Percentiles rank a stretch among this genome's conserved stretches.
phyloP scores from a whole-genome alignment of 495 filamentous ascomycete species.

The Terfezia claveryi region DNA sequence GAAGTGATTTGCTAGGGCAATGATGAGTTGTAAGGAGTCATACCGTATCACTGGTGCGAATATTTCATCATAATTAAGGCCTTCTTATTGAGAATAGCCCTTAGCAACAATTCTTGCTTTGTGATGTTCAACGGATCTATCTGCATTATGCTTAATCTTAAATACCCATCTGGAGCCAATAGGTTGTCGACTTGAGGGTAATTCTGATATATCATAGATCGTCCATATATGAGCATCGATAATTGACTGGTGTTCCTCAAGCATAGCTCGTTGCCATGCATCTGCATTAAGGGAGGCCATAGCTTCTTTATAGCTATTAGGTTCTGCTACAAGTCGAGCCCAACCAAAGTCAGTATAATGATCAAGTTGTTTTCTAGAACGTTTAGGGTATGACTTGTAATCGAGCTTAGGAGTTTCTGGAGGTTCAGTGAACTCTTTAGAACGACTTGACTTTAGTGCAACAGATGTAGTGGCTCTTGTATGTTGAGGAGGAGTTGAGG shows the following conservation, averaged over 20 bases:
- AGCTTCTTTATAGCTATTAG: not conserved
- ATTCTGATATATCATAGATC: not conserved
- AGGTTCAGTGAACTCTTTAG: not conserved
- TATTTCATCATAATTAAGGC: not conserved
- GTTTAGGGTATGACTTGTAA: not conserved
- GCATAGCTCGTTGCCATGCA: not conserved
- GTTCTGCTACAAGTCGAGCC: not conserved
- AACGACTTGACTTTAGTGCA: not conserved
- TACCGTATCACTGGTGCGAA: not conserved
- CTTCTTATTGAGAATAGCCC: not conserved
- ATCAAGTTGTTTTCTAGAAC: not conserved
- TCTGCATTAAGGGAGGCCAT: not conserved
- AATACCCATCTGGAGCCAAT: not conserved
- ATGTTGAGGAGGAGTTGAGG: not conserved
- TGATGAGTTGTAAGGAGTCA: not conserved
- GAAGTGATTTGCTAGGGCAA: not conserved
- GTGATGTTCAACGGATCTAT: not conserved
- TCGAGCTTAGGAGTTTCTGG: not conserved
- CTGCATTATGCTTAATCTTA: not conserved
- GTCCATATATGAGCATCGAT: not conserved
- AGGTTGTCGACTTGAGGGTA: not conserved
- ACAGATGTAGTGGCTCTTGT: not conserved
- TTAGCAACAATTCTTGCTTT: not conserved
- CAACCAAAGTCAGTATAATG: not conserved
- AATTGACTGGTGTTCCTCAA: not conserved